A percentile compares a stretch with the other conserved stretches of the same genome.
phyloP scores from a whole-genome alignment of 1,139 yeast genomes.

The Candida glucosophila region DNA sequence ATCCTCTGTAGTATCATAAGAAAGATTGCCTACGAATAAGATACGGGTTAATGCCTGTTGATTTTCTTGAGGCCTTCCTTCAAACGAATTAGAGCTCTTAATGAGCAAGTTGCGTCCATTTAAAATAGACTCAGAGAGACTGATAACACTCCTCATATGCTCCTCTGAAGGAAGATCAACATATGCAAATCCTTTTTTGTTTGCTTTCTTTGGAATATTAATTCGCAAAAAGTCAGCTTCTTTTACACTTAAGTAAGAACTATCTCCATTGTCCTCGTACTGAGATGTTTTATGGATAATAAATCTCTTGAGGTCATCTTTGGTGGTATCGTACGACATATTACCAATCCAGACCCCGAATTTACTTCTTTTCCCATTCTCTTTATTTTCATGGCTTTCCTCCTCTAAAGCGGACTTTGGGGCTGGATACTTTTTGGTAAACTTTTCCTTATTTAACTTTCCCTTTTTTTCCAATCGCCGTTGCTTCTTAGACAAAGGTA shows the following conservation, averaged over 20 bases:
- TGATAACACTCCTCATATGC: constrained; percentile 58
- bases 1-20: constrained; percentile 88
- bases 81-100: constrained; percentile 72
- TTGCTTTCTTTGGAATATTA: constrained; percentile 57
- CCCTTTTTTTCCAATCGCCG: constrained; percentile 80
- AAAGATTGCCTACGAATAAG: constrained; percentile 84
- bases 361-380: constrained; percentile 34
- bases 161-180: constrained; percentile 65
- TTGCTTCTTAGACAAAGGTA: constrained; percentile 88
- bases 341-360: constrained; percentile 95
- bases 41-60: constrained; percentile 62
- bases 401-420: constrained; percentile 25
- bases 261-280: constrained; percentile 14
- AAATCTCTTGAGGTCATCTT: constrained; percentile 64
- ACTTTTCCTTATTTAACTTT: constrained; percentile 51
- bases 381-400: constrained; percentile 18
- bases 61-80: constrained; percentile 75
- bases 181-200: constrained; percentile 83
- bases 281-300: constrained; percentile 48
- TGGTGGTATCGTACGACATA: constrained; percentile 74
- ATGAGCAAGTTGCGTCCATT: constrained; percentile 84
- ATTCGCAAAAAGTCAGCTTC: constrained; percentile 51
- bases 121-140: constrained; percentile 59
- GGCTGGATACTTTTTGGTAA: constrained; percentile 42
- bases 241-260: constrained; percentile 28